A percentile compares a stretch with the other conserved stretches of the same genome.
Conservation (phyloP, 768 basidiomycete species). For the Gautieria morchelliformis region DNA sequence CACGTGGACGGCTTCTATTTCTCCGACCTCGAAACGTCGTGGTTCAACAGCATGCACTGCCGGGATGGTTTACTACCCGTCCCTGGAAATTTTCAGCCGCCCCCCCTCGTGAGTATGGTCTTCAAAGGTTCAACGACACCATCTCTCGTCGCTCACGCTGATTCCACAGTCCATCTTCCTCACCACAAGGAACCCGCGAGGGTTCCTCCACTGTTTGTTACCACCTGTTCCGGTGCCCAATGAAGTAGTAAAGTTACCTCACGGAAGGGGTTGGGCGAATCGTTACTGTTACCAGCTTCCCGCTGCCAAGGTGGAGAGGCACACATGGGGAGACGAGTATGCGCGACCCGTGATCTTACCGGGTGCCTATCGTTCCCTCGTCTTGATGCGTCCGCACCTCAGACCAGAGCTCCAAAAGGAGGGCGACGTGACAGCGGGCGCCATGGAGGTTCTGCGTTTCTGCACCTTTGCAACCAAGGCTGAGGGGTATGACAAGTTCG, state of each 20-base stretch:
- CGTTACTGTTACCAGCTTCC: background rate
- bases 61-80: background rate
- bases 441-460: background rate
- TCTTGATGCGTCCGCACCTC: conserved; percentile 1
- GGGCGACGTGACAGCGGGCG: background rate
- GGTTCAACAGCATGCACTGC: background rate
- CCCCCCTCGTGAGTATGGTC: background rate
- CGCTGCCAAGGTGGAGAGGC: background rate
- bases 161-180: background rate
- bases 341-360: background rate
- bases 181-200: background rate
- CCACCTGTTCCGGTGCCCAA: background rate
- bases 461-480: background rate
- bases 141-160: background rate
- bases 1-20: conserved; percentile 3
- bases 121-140: background rate
- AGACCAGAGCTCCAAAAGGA: background rate
- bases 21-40: background rate
- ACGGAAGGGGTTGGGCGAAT: background rate
- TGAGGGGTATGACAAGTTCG: background rate
- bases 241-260: background rate
- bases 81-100: background rate
- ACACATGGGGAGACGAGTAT: background rate
- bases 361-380: conserved; percentile 4
- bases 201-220: conserved; percentile 1